These are phyloP conservation scores for Aureobasidium namibiae DNA, from an alignment of 2,329 filamentous ascomycete species.

Conservation along the genomic window DNA sequence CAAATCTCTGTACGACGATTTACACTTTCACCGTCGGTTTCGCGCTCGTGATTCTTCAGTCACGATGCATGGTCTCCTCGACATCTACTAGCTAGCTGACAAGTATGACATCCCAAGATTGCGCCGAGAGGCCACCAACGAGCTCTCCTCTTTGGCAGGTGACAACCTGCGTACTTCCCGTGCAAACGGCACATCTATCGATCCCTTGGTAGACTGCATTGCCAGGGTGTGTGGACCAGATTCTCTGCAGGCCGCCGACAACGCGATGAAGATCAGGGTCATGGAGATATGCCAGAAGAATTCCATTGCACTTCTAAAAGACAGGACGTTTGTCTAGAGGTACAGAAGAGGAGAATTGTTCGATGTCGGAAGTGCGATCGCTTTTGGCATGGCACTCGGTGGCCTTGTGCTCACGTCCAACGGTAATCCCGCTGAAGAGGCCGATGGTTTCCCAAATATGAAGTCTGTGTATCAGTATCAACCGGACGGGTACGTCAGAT, in stretches of 20 bases:
- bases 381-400: neutral
- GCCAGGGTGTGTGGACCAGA: neutral
- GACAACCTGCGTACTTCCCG: neutral
- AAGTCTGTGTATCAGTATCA: neutral
- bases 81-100: neutral
- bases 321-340: neutral
- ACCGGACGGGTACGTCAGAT: neutral
- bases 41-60: neutral
- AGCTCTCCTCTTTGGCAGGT: neutral
- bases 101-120: neutral
- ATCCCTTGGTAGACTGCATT: neutral
- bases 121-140: neutral
- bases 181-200: neutral
- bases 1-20: neutral
- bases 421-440: neutral
- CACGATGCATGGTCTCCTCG: neutral
- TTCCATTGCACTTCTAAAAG: neutral
- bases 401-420: neutral
- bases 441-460: neutral
- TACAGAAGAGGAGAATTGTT: neutral
- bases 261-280: neutral
- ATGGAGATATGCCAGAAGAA: neutral
- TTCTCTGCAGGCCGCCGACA: neutral
- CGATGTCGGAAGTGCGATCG: neutral
- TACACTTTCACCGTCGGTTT: neutral